A percentile compares a stretch with the other conserved stretches of the same genome.
phyloP scores from a whole-genome alignment of 176 grass and related monocot species.

The Raddia guianensis region DNA sequence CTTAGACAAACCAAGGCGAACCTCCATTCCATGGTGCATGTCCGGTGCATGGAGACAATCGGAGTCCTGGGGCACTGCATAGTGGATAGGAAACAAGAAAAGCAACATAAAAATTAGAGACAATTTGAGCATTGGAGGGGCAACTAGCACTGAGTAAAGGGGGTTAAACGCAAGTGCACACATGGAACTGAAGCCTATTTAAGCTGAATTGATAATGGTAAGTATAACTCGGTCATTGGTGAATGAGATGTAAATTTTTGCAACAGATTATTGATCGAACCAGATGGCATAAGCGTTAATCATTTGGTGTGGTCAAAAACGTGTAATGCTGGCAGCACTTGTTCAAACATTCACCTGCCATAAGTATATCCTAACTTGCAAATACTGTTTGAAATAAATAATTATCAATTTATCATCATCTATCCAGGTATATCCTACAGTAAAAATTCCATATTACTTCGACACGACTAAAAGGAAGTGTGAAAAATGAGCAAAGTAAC shows the following conservation, averaged over 20 bases:
- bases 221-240: not conserved
- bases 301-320: not conserved
- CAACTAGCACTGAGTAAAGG: not conserved
- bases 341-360: not conserved
- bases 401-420: not conserved
- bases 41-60: constrained; percentile 65
- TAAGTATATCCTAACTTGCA: not conserved
- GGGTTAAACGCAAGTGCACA: not conserved
- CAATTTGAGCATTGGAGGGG: not conserved
- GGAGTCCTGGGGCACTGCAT: constrained; percentile 85
- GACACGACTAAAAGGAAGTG: not conserved
- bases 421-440: not conserved
- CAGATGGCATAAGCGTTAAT: not conserved
- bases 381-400: not conserved
- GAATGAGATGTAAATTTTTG: not conserved
- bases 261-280: not conserved
- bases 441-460: not conserved
- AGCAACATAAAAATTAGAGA: not conserved
- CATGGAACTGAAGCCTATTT: not conserved
- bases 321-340: not conserved
- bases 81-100: not conserved
- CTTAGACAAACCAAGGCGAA: constrained; percentile 84
- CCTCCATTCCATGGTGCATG: constrained; percentile 93
- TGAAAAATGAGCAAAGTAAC: not conserved
- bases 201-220: not conserved